Base-by-base conservation (phyloP, 2,329 filamentous ascomycete species). In the Pseudofabraea citricarpa region DNA sequence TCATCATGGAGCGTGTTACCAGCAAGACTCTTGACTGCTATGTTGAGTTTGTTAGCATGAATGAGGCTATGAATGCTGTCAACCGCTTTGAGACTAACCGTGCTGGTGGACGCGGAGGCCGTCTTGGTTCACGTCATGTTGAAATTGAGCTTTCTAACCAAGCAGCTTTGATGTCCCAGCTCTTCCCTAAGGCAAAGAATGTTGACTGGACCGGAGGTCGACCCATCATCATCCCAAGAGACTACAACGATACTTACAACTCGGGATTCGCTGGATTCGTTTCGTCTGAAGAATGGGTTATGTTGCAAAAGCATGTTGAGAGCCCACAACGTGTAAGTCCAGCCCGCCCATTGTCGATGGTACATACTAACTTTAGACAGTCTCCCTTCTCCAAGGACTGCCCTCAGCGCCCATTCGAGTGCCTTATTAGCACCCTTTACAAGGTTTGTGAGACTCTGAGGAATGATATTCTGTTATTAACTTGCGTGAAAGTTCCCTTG, bases 361-460 rank as follows among this genome's bases (percentile, higher is more conserved):
- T 20, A 35, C 7, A 24, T 16, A 38, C 18, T 13, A 20, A 37
- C 18, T n/a, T 19, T 6, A 32, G 7, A 3, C 27, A 83, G 77
- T 79, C 77, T 10, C 74, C 75, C 0, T 84, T 77, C 56, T 73
- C 76, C 7, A 72, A 69, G 44, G 71, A 79, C 20, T 82, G 78
- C 51, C 78, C 79, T 0, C 79, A 85, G 62, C 74, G 81, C 12
- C 75, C 79, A 2, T 84, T 76, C 44, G 81, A 85, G 64, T 80
- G 73, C 56, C 66, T 85, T 54, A 81, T 85, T 52, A 81, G 77
- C 57, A 83, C 75, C 1, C 51, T 64, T 46, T 41, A 55, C 40
- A 64, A 63, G 55, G 59, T 58, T 49, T 21, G 46, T 48, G n/a
- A 20, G 36, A 18, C n/a, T n/a, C n/a, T n/a, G n/a, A n/a, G n/a